Evolutionary conservation across 129 eudicot genomes (phyloP).

Genomic region (Centella asiatica): DNA sequence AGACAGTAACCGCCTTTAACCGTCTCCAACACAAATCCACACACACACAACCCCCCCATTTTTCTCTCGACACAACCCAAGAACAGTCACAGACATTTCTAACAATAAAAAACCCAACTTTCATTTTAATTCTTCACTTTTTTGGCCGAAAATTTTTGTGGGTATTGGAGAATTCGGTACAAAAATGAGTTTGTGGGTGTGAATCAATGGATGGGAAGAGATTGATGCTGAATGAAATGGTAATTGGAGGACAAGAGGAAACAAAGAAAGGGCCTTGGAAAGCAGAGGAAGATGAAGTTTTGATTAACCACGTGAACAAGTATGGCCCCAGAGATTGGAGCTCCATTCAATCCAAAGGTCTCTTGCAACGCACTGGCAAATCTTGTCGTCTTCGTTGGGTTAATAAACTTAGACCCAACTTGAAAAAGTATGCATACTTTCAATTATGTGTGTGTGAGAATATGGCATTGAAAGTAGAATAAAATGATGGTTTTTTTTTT

Average conservation of each 20-base stretch:
- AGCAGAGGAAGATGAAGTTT: constrained; percentile 67
- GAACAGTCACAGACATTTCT: not conserved
- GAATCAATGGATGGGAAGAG: not conserved
- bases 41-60: not conserved
- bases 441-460: constrained; percentile 15
- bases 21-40: not conserved
- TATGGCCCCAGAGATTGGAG: constrained; percentile 85
- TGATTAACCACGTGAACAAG: constrained; percentile 55
- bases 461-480: too few relatives aligned
- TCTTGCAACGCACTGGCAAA: constrained; percentile 72
- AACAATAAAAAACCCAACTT: too few relatives aligned
- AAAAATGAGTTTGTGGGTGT: not conserved
- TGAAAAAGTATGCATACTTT: constrained; percentile 43
- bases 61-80: too few relatives aligned
- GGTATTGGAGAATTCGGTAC: not conserved
- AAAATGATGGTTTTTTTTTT: too few relatives aligned
- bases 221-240: not conserved
- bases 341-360: constrained; percentile 99
- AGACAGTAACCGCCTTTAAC: not conserved
- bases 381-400: constrained; percentile 97
- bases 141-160: too few relatives aligned
- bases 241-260: constrained; percentile 17
- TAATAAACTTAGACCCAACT: constrained; percentile 80
- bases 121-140: not conserved
- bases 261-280: constrained; percentile 89